phyloP scores from a whole-genome alignment of 768 basidiomycete genomes.

The Boletus vinaceobasis region DNA sequence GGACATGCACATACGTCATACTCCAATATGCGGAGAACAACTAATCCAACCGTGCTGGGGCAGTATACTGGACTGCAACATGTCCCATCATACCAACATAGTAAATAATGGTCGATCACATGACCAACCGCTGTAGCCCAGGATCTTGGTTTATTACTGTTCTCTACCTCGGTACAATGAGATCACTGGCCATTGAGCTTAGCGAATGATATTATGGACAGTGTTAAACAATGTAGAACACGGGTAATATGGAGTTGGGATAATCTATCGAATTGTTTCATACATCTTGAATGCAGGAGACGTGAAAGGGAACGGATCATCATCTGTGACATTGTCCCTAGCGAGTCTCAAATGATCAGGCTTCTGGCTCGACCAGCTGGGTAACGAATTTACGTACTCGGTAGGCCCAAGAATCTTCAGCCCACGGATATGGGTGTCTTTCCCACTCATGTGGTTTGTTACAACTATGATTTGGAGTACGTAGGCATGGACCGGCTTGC shows the following conservation, averaged over 20 bases:
- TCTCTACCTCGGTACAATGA: background rate
- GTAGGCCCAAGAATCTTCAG: conserved; percentile 81
- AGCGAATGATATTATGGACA: conserved; percentile 11
- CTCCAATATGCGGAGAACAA: conserved; percentile 27
- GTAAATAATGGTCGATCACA: conserved; percentile 16
- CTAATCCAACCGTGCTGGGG: conserved; percentile 15
- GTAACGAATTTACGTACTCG: conserved; percentile 48
- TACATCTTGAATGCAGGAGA: conserved; percentile 69
- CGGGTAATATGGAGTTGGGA: conserved; percentile 21
- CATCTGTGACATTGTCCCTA: conserved; percentile 48
- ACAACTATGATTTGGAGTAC: conserved; percentile 87
- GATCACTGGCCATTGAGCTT: background rate
- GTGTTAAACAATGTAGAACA: conserved; percentile 27
- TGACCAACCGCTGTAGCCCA: background rate
- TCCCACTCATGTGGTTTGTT: conserved; percentile 96
- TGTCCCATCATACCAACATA: conserved; percentile 28
- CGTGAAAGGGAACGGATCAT: conserved; percentile 72
- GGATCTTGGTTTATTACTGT: conserved; percentile 9
- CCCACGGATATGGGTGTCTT: conserved; percentile 97
- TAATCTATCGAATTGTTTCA: conserved; percentile 63
- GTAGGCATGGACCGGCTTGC: conserved; percentile 85
- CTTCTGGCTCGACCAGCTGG: background rate
- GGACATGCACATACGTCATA: conserved; percentile 24
- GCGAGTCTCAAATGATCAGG: conserved; percentile 1
- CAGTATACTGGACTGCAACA: conserved; percentile 30